A percentile compares a stretch with the other conserved stretches of the same genome.
Evolutionary conservation across 2,329 filamentous ascomycete species (phyloP).

Genomic region (Aspergillus sp.): DNA sequence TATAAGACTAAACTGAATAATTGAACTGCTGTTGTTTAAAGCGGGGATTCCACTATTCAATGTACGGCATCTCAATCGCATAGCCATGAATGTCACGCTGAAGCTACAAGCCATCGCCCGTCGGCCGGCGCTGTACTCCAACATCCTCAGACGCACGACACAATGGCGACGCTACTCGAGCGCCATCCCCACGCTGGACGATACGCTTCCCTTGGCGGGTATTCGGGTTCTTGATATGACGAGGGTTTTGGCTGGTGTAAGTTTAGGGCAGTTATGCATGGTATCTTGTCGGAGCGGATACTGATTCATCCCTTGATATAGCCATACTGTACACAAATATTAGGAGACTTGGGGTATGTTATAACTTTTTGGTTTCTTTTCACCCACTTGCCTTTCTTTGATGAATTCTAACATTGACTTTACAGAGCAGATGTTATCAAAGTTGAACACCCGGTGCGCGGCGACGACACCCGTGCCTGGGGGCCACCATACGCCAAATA

Average conservation of each 20-base stretch:
- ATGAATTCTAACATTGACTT: no score
- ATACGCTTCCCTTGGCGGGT: slow-evolving; percentile 69
- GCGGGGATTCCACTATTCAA: not conserved
- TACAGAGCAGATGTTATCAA: slow-evolving; percentile 91
- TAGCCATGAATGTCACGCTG: slow-evolving; percentile 20
- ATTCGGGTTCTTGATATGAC: slow-evolving; percentile 95
- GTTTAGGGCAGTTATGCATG: slow-evolving; percentile 27
- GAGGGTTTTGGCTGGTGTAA: slow-evolving; percentile 85
- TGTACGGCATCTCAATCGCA: not conserved
- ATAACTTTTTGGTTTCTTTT: not conserved
- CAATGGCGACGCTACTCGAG: slow-evolving; percentile 38
- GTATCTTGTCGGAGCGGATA: slow-evolving; percentile 1
- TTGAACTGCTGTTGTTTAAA: no score
- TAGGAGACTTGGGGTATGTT: slow-evolving; percentile 87
- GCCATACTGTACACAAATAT: slow-evolving; percentile 96
- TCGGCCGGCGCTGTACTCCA: slow-evolving; percentile 15
- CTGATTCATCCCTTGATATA: slow-evolving; percentile 34
- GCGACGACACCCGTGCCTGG: slow-evolving; percentile 94
- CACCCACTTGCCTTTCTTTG: not conserved
- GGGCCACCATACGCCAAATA: slow-evolving; percentile 90
- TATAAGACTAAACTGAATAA: no score
- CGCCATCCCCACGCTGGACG: slow-evolving; percentile 33
- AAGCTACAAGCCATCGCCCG: slow-evolving; percentile 19
- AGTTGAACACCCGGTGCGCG: slow-evolving; percentile 84
- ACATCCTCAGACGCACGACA: slow-evolving; percentile 15